Percentiles rank a stretch among this genome's conserved stretches.
Evolutionary conservation across 192 early-diverging fungal genomes (phyloP).

Genomic region (Jimgerdemannia lactiflua): DNA sequence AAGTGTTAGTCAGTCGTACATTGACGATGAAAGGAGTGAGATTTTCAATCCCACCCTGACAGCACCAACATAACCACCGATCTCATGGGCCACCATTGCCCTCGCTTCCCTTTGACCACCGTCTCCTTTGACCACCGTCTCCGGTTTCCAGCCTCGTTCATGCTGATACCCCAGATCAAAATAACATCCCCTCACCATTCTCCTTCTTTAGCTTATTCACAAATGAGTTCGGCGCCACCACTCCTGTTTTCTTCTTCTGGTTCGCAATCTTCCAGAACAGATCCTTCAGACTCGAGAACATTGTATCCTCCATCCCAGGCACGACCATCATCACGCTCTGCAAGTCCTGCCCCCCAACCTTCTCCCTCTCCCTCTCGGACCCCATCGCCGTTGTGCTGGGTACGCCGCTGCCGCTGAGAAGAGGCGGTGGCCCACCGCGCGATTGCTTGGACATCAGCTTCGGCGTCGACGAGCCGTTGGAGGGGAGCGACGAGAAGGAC

Average conservation of each 20-base stretch:
- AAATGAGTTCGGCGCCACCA: slow-evolving; percentile 81
- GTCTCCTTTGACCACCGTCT: neutral
- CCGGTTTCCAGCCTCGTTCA: no score
- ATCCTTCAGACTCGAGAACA: slow-evolving; percentile 83
- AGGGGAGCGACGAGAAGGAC: slow-evolving; percentile 9
- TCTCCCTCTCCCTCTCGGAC: neutral
- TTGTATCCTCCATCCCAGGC: slow-evolving; percentile 66
- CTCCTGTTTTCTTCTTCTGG: slow-evolving; percentile 81
- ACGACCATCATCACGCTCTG: neutral
- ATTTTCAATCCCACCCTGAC: no score
- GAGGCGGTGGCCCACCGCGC: no score
- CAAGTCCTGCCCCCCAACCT: neutral
- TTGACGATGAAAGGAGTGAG: no score
- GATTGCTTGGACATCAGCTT: neutral
- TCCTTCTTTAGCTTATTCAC: slow-evolving; percentile 88
- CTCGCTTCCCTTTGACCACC: neutral
- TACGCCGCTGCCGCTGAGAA: neutral
- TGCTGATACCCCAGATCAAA: neutral
- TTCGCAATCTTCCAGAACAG: slow-evolving; percentile 82
- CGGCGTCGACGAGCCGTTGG: neutral
- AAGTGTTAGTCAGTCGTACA: no score
- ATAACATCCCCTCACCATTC: slow-evolving; percentile 62
- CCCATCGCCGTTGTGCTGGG: neutral
- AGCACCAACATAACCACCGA: no score
- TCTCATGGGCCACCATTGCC: neutral